These are phyloP conservation scores for Saitozyma sp. DNA, from an alignment of 768 basidiomycete genomes.

Conservation along the genomic window DNA sequence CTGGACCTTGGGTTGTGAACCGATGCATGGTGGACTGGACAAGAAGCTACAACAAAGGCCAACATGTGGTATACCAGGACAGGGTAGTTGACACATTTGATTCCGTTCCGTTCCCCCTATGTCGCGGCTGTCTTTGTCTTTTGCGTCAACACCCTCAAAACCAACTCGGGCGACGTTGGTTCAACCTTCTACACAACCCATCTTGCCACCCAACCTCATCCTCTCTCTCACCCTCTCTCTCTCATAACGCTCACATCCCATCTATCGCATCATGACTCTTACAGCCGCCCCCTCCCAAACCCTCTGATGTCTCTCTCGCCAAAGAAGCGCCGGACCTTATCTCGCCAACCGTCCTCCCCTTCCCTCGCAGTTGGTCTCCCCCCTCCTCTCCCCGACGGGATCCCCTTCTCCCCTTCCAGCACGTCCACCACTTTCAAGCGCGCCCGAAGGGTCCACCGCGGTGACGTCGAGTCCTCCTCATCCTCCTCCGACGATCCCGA, in stretches of 20 bases:
- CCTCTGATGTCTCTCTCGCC: conserved; percentile 17
- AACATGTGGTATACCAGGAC: no score
- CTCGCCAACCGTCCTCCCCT: conserved; percentile 36
- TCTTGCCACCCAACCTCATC: no score
- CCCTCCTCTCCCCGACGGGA: conserved; percentile 35
- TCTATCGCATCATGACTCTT: background rate
- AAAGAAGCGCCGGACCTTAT: conserved; percentile 29
- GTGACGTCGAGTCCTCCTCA: conserved; percentile 42
- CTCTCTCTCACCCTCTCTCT: background rate
- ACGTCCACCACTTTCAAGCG: background rate
- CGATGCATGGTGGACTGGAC: no score
- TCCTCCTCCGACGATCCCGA: conserved; percentile 27
- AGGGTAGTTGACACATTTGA: no score
- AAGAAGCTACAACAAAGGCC: no score
- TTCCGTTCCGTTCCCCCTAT: background rate
- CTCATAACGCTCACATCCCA: background rate
- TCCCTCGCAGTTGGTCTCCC: conserved; percentile 41
- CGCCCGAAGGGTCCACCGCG: conserved; percentile 23
- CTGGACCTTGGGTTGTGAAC: no score
- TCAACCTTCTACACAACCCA: background rate
- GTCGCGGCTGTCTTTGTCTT: background rate
- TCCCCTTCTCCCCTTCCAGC: conserved; percentile 29
- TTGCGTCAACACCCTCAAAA: background rate
- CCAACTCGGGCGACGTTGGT: background rate
- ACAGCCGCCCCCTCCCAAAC: background rate